Conservation (phyloP, 441 rosid species). For the Macaranga tanarius region DNA sequence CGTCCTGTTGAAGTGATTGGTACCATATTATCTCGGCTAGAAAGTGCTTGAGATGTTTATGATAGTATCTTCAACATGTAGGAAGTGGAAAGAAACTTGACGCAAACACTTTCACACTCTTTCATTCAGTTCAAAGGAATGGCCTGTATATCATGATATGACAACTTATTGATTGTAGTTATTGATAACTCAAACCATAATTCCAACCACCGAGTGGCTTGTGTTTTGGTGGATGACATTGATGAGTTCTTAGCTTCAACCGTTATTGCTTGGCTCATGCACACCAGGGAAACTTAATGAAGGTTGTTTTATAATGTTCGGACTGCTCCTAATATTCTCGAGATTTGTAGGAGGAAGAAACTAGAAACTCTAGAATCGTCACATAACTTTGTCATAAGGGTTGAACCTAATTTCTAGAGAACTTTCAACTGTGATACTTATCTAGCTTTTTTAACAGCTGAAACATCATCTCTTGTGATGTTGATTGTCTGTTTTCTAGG, state of each 20-base stretch:
- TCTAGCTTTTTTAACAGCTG: slow-evolving; percentile 67
- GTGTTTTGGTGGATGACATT: slow-evolving; percentile 57
- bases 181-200: slow-evolving; percentile 65
- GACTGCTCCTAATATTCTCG: slow-evolving; percentile 59
- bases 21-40: slow-evolving; percentile 53
- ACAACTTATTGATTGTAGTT: slow-evolving; percentile 44
- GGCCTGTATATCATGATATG: slow-evolving; percentile 52
- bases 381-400: slow-evolving; percentile 51
- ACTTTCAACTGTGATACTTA: no score
- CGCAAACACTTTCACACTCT: slow-evolving; percentile 56
- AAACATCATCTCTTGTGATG: slow-evolving; percentile 70
- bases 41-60: slow-evolving; percentile 61
- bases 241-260: slow-evolving; percentile 64
- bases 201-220: slow-evolving; percentile 64
- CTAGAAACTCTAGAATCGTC: slow-evolving; percentile 53
- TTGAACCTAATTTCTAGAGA: slow-evolving; percentile 64
- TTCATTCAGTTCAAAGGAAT: slow-evolving; percentile 58
- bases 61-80: slow-evolving; percentile 65
- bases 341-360: slow-evolving; percentile 69
- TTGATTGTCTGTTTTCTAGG: slow-evolving; percentile 83
- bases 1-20: slow-evolving; percentile 68
- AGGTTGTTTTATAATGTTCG: slow-evolving; percentile 51
- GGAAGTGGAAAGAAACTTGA: slow-evolving; percentile 71
- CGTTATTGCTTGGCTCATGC: slow-evolving; percentile 78
- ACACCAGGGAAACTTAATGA: slow-evolving; percentile 61